These are phyloP conservation scores for Epichloe gansuensis DNA, from an alignment of 2,329 filamentous ascomycete genomes.

Conservation along the genomic window DNA sequence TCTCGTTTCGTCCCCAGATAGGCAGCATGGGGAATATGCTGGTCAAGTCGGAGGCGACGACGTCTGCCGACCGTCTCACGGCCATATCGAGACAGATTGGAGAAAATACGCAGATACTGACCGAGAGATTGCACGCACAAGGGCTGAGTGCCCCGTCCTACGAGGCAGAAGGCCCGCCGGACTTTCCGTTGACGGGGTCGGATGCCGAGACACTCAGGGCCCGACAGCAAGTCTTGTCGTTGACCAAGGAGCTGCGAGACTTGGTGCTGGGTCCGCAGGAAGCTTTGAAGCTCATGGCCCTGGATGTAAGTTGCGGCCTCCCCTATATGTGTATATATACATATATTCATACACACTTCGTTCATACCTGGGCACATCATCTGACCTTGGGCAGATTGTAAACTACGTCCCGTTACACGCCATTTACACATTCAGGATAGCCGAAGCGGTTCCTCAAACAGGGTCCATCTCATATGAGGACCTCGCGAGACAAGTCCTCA, in stretches of 20 bases:
- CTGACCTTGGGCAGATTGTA: slow-evolving; percentile 9
- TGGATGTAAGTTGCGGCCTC: slow-evolving; percentile 13
- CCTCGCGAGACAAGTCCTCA: slow-evolving; percentile 15
- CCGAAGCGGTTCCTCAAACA: slow-evolving; percentile 16
- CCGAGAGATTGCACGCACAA: slow-evolving; percentile 8
- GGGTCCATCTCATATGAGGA: slow-evolving; percentile 18
- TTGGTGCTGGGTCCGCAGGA: slow-evolving; percentile 12
- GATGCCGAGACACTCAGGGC: slow-evolving; percentile 6
- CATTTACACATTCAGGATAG: slow-evolving; percentile 19
- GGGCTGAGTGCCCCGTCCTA: slow-evolving; percentile 12
- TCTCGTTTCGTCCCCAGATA: not conserved
- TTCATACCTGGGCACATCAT: not conserved
- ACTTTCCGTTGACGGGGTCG: slow-evolving; percentile 8
- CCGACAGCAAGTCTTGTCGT: slow-evolving; percentile 11
- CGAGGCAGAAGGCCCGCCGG: slow-evolving; percentile 9
- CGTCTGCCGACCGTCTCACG: slow-evolving; percentile 10
- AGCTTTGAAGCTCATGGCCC: slow-evolving; percentile 13
- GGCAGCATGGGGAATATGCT: slow-evolving; percentile 2
- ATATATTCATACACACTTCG: too few relatives aligned
- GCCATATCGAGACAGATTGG: slow-evolving; percentile 9
- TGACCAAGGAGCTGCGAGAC: slow-evolving; percentile 13
- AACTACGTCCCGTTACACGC: slow-evolving; percentile 19
- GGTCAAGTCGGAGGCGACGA: not conserved
- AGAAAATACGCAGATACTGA: slow-evolving; percentile 10
- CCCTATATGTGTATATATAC: not conserved